phyloP scores from a whole-genome alignment of 2,329 filamentous ascomycete genomes.

The Neofusicoccum cordaticola region DNA sequence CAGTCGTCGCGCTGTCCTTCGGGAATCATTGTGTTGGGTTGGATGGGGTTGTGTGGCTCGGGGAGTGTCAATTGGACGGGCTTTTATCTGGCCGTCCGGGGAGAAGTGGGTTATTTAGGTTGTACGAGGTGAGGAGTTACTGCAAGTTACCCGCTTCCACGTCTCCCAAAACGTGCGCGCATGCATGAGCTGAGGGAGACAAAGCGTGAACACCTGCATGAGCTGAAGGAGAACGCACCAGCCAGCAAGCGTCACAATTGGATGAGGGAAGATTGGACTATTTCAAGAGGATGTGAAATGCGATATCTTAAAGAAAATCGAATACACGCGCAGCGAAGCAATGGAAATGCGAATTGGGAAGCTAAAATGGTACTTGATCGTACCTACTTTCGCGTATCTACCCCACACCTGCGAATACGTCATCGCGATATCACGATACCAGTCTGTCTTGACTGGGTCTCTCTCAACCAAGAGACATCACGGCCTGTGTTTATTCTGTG shows the following conservation, averaged over 20 bases:
- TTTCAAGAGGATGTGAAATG: background rate
- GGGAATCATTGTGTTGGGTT: background rate
- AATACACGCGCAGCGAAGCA: background rate
- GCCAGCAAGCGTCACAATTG: background rate
- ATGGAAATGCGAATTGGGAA: background rate
- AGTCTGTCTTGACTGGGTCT: too few species aligned
- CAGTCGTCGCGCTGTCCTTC: background rate
- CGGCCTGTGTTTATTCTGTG: too few species aligned
- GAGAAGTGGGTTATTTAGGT: background rate
- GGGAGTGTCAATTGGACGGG: background rate
- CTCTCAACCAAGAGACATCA: too few species aligned
- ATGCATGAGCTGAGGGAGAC: conserved; percentile 1
- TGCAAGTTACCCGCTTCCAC: background rate
- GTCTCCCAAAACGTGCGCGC: background rate
- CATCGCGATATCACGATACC: background rate
- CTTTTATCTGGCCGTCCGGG: background rate
- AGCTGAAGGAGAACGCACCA: background rate
- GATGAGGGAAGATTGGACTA: background rate
- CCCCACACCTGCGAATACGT: background rate
- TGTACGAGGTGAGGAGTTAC: background rate
- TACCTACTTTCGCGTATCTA: background rate
- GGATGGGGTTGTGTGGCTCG: background rate
- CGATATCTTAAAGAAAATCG: background rate
- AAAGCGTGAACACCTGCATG: background rate
- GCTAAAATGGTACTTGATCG: background rate